Base-by-base conservation (phyloP, 2,329 filamentous ascomycete genomes). In the Hymenoscyphus fraxineus region DNA sequence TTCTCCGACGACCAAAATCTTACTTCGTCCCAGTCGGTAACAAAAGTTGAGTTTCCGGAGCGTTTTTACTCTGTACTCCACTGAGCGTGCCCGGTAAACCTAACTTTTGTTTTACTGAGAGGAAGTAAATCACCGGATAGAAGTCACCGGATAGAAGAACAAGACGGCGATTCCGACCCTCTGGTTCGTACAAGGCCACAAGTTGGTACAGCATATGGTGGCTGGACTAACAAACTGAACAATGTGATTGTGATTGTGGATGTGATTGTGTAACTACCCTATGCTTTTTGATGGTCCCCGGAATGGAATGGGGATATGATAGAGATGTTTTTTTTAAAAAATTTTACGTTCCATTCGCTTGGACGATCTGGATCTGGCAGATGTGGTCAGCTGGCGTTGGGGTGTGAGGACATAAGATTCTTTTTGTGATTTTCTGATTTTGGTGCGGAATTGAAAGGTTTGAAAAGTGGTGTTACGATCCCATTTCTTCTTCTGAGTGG, bases 171-270 rank as follows among this genome's bases (percentile, higher is more conserved):
- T 51, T 51, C 44, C 44, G 44, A 51, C 19, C 13, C 44, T 51
- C 44, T 51, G 44, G 44, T 27, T 51, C 44, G 44, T 51, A 51
- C 44, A 51, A 19, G 19, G 41, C n/a, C 35, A 7, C 6, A 10
- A 7, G 35, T 35, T 35, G 12, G 44, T 22, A 51, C 44, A 22
- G 22, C 44, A 51, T 51, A 22, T 27, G 19, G n/a, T 22, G 44
- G 44, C 19, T 6, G 35, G 27, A 27, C 27, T 3, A 27, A 27
- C 27, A 27, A 27, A 27, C 35, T 6, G 7, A 3, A 51, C 44
- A 51, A 51, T 51, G n/a, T 51, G 44, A 51, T 51, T 51, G 44
- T 51, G 44, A 51, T 51, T 51, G 44, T 22, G 44, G 22, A 22
- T 51, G 44, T 22, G n/a, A 10, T 35, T 1, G 35, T 35, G 35